A percentile compares a stretch with the other conserved stretches of the same genome.
Evolutionary conservation across 2,329 filamentous ascomycete species (phyloP).

Genomic region (Fusarium sp.): DNA sequence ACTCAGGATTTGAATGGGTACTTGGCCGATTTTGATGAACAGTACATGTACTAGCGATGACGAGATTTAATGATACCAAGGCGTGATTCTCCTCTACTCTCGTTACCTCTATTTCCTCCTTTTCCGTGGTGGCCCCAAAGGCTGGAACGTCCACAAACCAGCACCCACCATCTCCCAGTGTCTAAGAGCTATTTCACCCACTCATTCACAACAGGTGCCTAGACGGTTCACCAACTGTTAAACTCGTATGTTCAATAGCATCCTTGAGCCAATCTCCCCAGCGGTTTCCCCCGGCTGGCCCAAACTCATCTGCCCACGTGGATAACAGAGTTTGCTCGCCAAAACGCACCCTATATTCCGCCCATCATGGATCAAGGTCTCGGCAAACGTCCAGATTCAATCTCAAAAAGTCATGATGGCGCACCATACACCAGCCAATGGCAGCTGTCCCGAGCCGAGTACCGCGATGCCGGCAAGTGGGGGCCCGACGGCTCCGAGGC

Average conservation of each 20-base stretch:
- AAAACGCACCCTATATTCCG: neutral
- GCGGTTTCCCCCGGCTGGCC: neutral
- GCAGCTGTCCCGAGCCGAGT: slow-evolving; percentile 10
- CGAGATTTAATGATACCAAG: neutral
- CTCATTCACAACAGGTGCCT: neutral
- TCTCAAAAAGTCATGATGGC: neutral
- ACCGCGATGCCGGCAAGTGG: slow-evolving; percentile 24
- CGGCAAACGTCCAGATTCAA: neutral
- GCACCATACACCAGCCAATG: slow-evolving; percentile 14
- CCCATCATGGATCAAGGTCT: neutral
- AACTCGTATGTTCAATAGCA: neutral
- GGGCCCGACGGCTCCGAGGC: slow-evolving; percentile 4
- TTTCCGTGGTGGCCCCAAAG: neutral
- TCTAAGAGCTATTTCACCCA: neutral
- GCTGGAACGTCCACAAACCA: neutral
- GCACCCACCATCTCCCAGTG: neutral
- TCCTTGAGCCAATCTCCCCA: neutral
- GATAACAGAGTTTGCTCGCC: neutral
- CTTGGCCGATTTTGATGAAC: slow-evolving; percentile 37
- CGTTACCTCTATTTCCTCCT: neutral
- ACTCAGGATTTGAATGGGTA: slow-evolving; percentile 31
- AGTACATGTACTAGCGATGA: slow-evolving; percentile 41
- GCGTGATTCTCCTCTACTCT: neutral
- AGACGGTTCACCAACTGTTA: too few species aligned
- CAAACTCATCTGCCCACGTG: neutral